phyloP scores from a whole-genome alignment of 768 basidiomycete genomes.

The Pluteus cervinus region DNA sequence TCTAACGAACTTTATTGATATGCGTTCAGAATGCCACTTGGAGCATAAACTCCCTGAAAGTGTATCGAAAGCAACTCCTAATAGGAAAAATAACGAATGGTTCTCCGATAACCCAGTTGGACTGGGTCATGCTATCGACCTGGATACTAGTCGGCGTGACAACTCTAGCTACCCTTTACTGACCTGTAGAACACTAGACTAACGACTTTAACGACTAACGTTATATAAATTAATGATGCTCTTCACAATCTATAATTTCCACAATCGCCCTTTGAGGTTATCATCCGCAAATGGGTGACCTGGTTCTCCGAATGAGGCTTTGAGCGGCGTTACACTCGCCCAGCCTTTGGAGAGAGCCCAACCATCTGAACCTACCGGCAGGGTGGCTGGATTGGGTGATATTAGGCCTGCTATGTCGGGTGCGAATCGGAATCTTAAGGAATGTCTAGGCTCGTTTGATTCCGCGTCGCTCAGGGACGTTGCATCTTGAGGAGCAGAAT shows the following conservation, averaged over 20 bases:
- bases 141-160: neutral
- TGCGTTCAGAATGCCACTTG: constrained; percentile 64
- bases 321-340: constrained; percentile 74
- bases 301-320: constrained; percentile 71
- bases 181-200: neutral
- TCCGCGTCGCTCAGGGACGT: constrained; percentile 15
- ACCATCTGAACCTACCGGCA: constrained; percentile 78
- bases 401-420: constrained; percentile 66
- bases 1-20: neutral
- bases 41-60: constrained; percentile 74
- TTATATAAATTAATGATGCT: too few species aligned
- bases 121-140: neutral
- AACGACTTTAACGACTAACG: neutral
- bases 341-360: constrained; percentile 72
- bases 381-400: constrained; percentile 42
- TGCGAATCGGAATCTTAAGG: constrained; percentile 72
- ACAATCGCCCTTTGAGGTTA: constrained; percentile 36
- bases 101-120: too few species aligned
- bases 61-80: constrained; percentile 57
- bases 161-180: neutral
- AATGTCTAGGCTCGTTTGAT: constrained; percentile 19
- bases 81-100: constrained; percentile 25
- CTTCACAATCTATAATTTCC: constrained; percentile 41
- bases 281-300: constrained; percentile 14
- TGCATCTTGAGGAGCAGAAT: constrained; percentile 14